A percentile compares a stretch with the other conserved stretches of the same genome.
These are phyloP conservation scores for Neocatenulostroma microsporum DNA, from an alignment of 2,329 filamentous ascomycete genomes.

Conservation along the genomic window DNA sequence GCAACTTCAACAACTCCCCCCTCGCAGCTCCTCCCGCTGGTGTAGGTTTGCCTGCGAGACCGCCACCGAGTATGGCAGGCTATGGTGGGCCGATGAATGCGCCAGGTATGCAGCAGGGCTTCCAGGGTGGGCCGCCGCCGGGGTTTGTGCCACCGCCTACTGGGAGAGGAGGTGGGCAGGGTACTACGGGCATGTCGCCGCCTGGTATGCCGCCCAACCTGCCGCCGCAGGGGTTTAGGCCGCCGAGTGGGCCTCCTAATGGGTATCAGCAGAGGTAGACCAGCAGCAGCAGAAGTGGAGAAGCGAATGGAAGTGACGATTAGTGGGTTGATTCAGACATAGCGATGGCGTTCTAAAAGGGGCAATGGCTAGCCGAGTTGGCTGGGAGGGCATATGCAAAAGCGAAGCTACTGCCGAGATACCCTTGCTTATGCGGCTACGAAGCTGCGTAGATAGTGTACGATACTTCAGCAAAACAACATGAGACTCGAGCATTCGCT, in stretches of 20 bases:
- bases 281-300: too few relatives aligned
- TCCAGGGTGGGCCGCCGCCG: conserved; percentile 31
- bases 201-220: conserved; percentile 43
- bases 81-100: conserved; percentile 58
- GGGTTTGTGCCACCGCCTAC: conserved; percentile 33
- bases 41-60: conserved; percentile 57
- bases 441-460: too few relatives aligned
- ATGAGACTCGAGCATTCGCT: too few relatives aligned
- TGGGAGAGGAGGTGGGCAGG: background rate
- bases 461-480: too few relatives aligned
- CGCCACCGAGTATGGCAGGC: conserved; percentile 60
- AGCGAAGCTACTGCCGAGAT: too few relatives aligned
- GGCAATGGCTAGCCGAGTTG: too few relatives aligned
- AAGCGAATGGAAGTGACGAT: background rate
- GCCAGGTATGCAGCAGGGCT: conserved; percentile 26
- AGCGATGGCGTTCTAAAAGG: background rate
- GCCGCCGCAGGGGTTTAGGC: conserved; percentile 42
- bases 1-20: conserved; percentile 33
- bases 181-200: conserved; percentile 35
- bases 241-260: conserved; percentile 22
- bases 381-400: too few relatives aligned
- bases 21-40: conserved; percentile 54
- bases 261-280: conserved; percentile 2
- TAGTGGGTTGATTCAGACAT: too few relatives aligned
- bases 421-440: too few relatives aligned